Conservation (phyloP, 805 yeast genomes). For the Scheffersomyces ergatensis region DNA sequence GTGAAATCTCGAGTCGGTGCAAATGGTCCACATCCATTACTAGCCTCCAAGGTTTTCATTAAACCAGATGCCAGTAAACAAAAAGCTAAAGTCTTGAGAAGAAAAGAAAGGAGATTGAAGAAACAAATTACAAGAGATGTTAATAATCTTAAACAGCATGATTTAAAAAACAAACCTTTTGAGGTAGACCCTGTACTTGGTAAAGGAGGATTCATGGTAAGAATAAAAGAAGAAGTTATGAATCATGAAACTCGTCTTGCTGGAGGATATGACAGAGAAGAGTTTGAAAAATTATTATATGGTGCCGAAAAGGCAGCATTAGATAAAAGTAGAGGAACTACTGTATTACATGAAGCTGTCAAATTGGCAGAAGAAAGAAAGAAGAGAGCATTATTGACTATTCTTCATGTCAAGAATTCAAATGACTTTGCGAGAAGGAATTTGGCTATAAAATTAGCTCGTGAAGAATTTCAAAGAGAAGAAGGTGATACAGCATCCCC, state of each 20-base stretch:
- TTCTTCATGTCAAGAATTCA: slow-evolving; percentile 72
- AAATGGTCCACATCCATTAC: slow-evolving; percentile 13
- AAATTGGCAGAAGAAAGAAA: slow-evolving; percentile 47
- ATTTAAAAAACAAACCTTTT: slow-evolving; percentile 27
- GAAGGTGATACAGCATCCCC: slow-evolving; percentile 94
- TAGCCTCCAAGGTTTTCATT: slow-evolving; percentile 38
- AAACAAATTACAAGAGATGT: slow-evolving; percentile 39
- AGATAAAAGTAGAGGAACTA: slow-evolving; percentile 28
- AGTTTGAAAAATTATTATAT: slow-evolving; percentile 71
- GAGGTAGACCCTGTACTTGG: slow-evolving; percentile 85
- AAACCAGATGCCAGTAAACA: slow-evolving; percentile 30
- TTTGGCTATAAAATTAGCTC: slow-evolving; percentile 62
- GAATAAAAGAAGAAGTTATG: slow-evolving; percentile 62
- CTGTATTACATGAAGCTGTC: slow-evolving; percentile 26
- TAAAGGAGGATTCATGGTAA: slow-evolving; percentile 59
- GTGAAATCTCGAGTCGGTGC: slow-evolving; percentile 1
- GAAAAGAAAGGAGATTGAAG: slow-evolving; percentile 39
- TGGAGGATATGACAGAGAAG: slow-evolving; percentile 54
- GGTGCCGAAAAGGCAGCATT: slow-evolving; percentile 71
- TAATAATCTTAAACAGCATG: slow-evolving; percentile 39
- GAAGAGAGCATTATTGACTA: slow-evolving; percentile 67
- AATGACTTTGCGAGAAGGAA: slow-evolving; percentile 54
- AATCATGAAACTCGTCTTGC: slow-evolving; percentile 62
- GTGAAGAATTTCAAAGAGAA: slow-evolving; percentile 73
- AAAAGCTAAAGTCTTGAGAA: slow-evolving; percentile 31